Base-by-base conservation (phyloP, 2,329 filamentous ascomycete genomes). In the Sordariomycetes sp. region DNA sequence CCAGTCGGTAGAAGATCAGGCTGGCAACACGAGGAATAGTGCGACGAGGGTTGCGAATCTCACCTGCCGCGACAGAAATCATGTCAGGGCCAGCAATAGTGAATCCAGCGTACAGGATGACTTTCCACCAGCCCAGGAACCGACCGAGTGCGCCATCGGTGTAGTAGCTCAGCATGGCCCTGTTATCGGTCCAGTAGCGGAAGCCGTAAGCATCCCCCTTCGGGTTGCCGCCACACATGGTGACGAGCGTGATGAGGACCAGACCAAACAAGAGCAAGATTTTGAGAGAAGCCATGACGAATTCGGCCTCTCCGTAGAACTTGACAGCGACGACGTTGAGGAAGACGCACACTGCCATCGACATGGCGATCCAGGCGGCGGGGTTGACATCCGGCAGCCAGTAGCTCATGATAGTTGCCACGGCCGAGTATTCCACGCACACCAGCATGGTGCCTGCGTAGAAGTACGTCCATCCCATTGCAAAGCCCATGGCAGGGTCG, bases 1-100 rank as follows among this genome's bases (percentile, higher is more conserved):
- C 79, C 21, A 86, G 63, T 32, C 82, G 77, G 54, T 80, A 84
- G 56, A 86, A 85, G 21, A 85, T 78, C 30, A 76, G 75, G 42
- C 82, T 84, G 59, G 73, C 84, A 2, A 82, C 81, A 38, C 69
- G 70, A 1, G 81, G 81, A 55, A 87, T 74, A 20, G 75, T 70
- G 17, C 58, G 55, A 27, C 79, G 69, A 3, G 79, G 79, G 48
- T 82, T 79, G 46, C 78, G 68, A 14, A 78, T 71, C 54, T 84
- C 79, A 29, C 63, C 64, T 3, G 61, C 57, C 2, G 64, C 59
- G 32, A 75, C 68, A 19, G 66, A 60, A 41, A 83, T 74, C 54
- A 81, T 81, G 46, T 83, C 79, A 0, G 77, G 77, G 6, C 78
- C 79, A 10, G 74, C 71, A 40, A 82, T 73, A 23, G 75, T 79